Percentiles rank a stretch among this genome's conserved stretches.
phyloP scores from a whole-genome alignment of 495 filamentous ascomycete species.

The Ascodesmis nigricans region DNA sequence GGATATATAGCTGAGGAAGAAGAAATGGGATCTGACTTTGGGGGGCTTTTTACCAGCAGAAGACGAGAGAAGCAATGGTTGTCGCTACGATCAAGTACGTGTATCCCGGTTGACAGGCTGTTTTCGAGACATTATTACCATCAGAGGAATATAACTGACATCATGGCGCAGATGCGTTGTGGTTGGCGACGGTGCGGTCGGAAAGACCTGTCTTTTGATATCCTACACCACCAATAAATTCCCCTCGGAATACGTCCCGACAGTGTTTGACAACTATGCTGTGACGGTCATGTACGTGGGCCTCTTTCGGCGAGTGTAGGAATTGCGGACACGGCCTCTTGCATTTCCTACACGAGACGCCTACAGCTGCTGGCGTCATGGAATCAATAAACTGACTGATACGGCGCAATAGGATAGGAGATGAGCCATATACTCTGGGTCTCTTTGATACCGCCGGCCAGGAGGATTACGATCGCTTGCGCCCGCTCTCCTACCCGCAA shows the following conservation, averaged over 20 bases:
- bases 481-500: slow-evolving; percentile 90
- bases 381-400: too few relatives aligned
- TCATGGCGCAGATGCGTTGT: slow-evolving; percentile 72
- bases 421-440: slow-evolving; percentile 93
- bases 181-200: slow-evolving; percentile 95
- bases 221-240: slow-evolving; percentile 99
- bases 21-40: too few relatives aligned
- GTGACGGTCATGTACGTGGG: slow-evolving; percentile 90
- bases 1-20: too few relatives aligned
- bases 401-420: slow-evolving; percentile 98
- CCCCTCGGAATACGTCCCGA: slow-evolving; percentile 97
- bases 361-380: too few relatives aligned
- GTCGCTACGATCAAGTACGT: slow-evolving; percentile 70
- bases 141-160: too few relatives aligned
- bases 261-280: slow-evolving; percentile 98
- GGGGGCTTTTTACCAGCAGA: too few relatives aligned
- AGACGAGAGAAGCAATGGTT: too few relatives aligned
- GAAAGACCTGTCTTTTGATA: slow-evolving; percentile 96
- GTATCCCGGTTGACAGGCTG: too few relatives aligned
- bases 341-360: too few relatives aligned
- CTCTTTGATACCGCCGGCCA: slow-evolving; percentile 97
- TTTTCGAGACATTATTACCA: too few relatives aligned
- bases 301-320: slow-evolving; percentile 2
- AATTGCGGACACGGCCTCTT: too few relatives aligned
- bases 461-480: slow-evolving; percentile 96